Base-by-base conservation (phyloP, 1,139 yeast species). In the Sugiyamaella castrensis region DNA sequence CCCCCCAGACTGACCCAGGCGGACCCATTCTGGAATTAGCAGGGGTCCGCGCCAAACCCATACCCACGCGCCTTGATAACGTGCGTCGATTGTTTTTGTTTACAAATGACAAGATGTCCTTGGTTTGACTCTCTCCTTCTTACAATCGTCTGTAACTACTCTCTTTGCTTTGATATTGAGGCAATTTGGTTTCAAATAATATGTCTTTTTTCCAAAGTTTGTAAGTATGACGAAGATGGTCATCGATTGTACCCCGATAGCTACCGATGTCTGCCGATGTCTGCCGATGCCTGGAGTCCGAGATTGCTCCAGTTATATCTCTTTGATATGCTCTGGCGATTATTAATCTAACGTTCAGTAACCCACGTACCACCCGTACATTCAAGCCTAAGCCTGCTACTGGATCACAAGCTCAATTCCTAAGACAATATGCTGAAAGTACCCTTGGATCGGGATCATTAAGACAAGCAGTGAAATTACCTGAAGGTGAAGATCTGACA, bases 321-420 rank as follows among this genome's bases (percentile, higher is more conserved):
- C 24, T 19, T 9, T 98, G 99, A 2, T 98, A 92, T 71, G 98
- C 98, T 4, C 87, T 92, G 52, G 88, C 91, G 87, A 98, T 98
- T 6, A 78, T 92, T 80, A 16, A 9, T 33, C 38, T 31, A 34
- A 28, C 33, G 2, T 12, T 11, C 29, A 43, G 47, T 11, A 61
- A 60, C 44, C 57, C 61, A 13, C 55, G 65, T n/a, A 59, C 65
- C 8, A 56, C 64, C 6, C 53, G 63, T 24, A 59, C 61, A 13
- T 60, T 61, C 59, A 55, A 57, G 47, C 57, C 59, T 47, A 56
- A 52, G 44, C 60, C 57, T 39, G 59, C 35, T 43, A 57, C 51
- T 37, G 53, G 48, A 39, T 55, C 36, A 46, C 63, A 51, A 19
- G 57, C 58, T 9, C 67, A 63, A 42, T 60, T 65, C 37, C 66